Evolutionary conservation across 371 early-diverging fungal genomes (phyloP), one percentile per base, ranked within the genome.

Genomic region (Rhizopus sp.): DNA sequence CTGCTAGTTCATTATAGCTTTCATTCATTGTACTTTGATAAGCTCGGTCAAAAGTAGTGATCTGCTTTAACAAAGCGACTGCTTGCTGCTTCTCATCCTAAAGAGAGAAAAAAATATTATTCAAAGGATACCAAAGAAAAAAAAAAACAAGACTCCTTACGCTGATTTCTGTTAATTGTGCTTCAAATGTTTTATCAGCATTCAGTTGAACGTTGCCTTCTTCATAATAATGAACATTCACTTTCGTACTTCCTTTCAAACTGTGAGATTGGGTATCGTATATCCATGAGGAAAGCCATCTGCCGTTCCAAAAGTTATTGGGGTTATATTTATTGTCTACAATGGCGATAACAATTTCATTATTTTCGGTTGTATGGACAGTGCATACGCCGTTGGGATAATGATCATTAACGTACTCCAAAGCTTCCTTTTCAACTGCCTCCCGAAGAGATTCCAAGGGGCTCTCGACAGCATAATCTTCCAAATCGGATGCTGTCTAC

Each of bases 181-280:
- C 32, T 45, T 65, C 75, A 46, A 86, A 62, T 0, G 87, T 86
- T 64, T 92, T 90, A 17, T 79, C 78, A 13, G 92, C 80, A 56
- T 92, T 88, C 56, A 96, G 69, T 72, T 98, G 99, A 41, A 98
- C 97, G 62, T 98, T 98, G 30, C 99, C 99, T 60, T 98, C 97
- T 78, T 98, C 99, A 70, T 93, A 98, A 73, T 98, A 98, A 64
- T 98, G 99, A 15, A 97, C 94, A 48, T 87, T 80, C 29, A 89
- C 85, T 64, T 85, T 84, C 39, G 92, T 62, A 9, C 59, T 60
- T 3, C 96, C 97, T 57, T 77, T 86, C 12, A 96, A 64, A 38
- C 81, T 78, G 32, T 77, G 80, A 0, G 84, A 66, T 32, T 77
- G 70, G 39, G 82, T 73, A 60, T 85, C 68, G 47, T 83, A 77